Conservation (phyloP, 2,329 filamentous ascomycete species). For the Stachybotrys echinatus region DNA sequence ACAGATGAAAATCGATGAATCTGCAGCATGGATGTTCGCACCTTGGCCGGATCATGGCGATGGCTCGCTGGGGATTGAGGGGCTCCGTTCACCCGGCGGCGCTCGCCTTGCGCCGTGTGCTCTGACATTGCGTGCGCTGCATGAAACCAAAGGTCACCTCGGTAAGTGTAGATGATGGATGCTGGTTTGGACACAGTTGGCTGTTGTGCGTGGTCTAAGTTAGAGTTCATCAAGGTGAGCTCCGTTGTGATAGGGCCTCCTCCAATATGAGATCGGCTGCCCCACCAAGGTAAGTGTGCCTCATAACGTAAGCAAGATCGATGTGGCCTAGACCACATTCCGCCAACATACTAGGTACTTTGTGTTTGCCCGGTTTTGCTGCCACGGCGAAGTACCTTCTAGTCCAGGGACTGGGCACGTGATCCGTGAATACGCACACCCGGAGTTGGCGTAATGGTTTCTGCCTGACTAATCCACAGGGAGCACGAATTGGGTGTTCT, state of each 20-base stretch:
- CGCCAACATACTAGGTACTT: neutral
- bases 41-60: neutral
- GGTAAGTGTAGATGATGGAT: neutral
- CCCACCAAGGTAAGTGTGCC: neutral
- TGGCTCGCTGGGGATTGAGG: neutral
- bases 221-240: neutral
- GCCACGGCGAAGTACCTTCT: no score
- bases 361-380: no score
- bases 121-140: neutral
- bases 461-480: no score
- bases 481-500: no score
- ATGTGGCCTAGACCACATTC: no score
- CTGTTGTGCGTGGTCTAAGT: no score
- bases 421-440: neutral
- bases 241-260: neutral
- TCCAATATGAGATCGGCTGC: neutral
- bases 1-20: neutral
- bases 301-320: neutral
- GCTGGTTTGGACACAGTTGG: no score
- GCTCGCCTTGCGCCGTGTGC: neutral
- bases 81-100: neutral
- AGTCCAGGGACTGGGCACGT: neutral
- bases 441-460: no score
- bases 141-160: neutral
- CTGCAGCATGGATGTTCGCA: neutral